Evolutionary conservation across 768 basidiomycete species (phyloP).

Genomic region (Lepiota brunneoincarnata): DNA sequence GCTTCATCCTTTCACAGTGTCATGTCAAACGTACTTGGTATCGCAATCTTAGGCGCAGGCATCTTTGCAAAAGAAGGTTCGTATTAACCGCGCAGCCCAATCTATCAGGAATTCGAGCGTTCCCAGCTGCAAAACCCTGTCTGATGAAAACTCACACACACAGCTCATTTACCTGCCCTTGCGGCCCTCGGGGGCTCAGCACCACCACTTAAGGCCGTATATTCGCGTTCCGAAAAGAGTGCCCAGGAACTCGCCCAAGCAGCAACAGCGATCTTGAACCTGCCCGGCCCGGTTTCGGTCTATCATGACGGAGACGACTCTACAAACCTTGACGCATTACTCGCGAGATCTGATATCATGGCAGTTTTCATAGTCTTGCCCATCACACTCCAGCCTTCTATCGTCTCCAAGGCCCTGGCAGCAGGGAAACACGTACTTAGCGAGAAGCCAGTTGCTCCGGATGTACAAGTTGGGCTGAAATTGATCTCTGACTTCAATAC

Average conservation of each 20-base stretch:
- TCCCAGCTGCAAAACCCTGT: slow-evolving; percentile 11
- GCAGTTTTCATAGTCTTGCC: slow-evolving; percentile 78
- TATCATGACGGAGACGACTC: slow-evolving; percentile 54
- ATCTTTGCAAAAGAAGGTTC: slow-evolving; percentile 74
- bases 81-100: slow-evolving; percentile 17
- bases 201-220: slow-evolving; percentile 60
- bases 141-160: no score
- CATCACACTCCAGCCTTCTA: slow-evolving; percentile 67
- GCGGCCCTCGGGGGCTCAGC: slow-evolving; percentile 45
- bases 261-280: slow-evolving; percentile 38
- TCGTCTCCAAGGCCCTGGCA: slow-evolving; percentile 59
- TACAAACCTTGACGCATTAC: slow-evolving; percentile 55
- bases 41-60: slow-evolving; percentile 81
- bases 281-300: slow-evolving; percentile 39
- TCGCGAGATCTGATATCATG: slow-evolving; percentile 64
- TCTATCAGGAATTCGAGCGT: no score
- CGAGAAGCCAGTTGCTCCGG: slow-evolving; percentile 83
- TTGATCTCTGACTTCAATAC: slow-evolving; percentile 67
- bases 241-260: slow-evolving; percentile 49
- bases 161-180: slow-evolving; percentile 81
- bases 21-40: slow-evolving; percentile 44
- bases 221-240: slow-evolving; percentile 72
- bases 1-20: slow-evolving; percentile 12
- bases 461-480: slow-evolving; percentile 58
- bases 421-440: slow-evolving; percentile 88